Conservation (phyloP, 257 asterid species). For the Solanum sejunctum region DNA sequence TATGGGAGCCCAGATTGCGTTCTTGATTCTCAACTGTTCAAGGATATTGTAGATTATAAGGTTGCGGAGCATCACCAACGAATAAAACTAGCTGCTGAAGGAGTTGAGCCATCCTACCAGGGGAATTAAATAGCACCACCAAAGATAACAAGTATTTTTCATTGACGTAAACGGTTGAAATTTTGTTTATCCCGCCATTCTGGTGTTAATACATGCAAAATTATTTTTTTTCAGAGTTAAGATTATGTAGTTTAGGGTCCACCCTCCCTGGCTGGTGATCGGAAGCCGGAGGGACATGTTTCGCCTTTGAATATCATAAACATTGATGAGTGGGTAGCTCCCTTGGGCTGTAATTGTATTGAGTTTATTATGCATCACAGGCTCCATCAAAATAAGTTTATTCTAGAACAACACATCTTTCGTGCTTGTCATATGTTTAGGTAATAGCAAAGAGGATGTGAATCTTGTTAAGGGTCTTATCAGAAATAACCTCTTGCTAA, state of each 20-base stretch:
- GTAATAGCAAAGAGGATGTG: not conserved
- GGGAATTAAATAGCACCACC: not conserved
- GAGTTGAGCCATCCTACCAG: not conserved
- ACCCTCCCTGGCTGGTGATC: not conserved
- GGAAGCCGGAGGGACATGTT: not conserved
- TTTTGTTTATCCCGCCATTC: not conserved
- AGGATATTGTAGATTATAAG: constrained; percentile 73
- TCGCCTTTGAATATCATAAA: not conserved
- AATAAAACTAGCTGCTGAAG: constrained; percentile 49
- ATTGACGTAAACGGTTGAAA: not conserved
- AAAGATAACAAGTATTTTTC: not conserved
- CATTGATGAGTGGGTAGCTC: not conserved
- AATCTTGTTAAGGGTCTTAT: too few species aligned
- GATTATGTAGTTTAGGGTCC: not conserved
- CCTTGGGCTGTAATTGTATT: not conserved
- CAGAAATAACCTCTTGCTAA: too few species aligned
- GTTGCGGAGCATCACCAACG: constrained; percentile 83
- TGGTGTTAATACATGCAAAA: not conserved
- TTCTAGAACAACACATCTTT: not conserved
- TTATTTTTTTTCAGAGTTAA: not conserved
- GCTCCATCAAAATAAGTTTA: not conserved
- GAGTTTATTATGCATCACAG: not conserved
- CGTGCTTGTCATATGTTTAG: not conserved
- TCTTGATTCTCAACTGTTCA: constrained; percentile 50
- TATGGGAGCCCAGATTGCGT: constrained; percentile 83